These are phyloP conservation scores for Breynia disticha DNA, from an alignment of 441 rosid genomes.

Conservation along the genomic window DNA sequence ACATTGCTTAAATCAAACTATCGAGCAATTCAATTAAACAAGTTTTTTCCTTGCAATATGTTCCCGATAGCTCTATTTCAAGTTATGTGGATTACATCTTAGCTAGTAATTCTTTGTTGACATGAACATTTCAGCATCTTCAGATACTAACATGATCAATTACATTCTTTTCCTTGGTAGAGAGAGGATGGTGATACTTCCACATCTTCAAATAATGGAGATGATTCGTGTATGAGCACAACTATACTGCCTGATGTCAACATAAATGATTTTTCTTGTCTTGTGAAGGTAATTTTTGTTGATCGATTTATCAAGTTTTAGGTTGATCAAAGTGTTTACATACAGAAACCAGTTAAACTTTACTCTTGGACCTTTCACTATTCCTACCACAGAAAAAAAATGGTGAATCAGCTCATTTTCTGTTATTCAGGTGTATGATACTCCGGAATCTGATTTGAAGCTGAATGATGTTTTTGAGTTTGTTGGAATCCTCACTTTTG, in stretches of 20 bases:
- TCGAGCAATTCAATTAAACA: too few species aligned
- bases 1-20: too few species aligned
- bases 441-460: constrained; percentile 77
- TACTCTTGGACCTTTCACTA: neutral
- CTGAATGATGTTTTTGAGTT: constrained; percentile 86
- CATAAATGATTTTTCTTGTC: constrained; percentile 46
- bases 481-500: constrained; percentile 64
- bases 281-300: constrained; percentile 50
- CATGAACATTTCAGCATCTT: too few species aligned
- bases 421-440: constrained; percentile 61
- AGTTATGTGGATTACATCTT: too few species aligned
- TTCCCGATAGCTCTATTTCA: too few species aligned
- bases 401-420: constrained; percentile 8
- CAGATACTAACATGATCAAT: neutral
- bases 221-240: constrained; percentile 20
- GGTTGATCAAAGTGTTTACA: too few species aligned
- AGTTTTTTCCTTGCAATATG: too few species aligned
- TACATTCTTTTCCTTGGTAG: constrained; percentile 26
- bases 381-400: too few species aligned
- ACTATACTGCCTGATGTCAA: constrained; percentile 16
- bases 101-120: too few species aligned
- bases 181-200: constrained; percentile 54
- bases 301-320: neutral
- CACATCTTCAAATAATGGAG: constrained; percentile 24
- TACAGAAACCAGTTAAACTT: too few species aligned